phyloP scores from a whole-genome alignment of 805 yeast species.

The Candida krabiensis region DNA sequence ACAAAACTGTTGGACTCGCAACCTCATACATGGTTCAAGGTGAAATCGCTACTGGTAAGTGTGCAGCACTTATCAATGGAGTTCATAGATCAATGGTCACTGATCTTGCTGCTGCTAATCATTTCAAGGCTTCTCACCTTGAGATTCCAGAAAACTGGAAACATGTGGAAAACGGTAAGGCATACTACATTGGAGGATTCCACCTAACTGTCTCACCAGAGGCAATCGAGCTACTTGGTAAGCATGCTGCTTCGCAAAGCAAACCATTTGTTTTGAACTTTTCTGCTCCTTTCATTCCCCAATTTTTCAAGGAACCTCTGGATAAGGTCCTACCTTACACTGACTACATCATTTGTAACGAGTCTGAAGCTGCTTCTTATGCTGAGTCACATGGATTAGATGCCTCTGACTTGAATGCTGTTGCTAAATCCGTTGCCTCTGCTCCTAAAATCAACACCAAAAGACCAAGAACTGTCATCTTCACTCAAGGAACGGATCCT shows the following conservation, averaged over 20 bases:
- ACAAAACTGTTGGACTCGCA: conserved; percentile 81
- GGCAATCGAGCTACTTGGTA: conserved; percentile 85
- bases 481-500: conserved; percentile 95
- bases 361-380: conserved; percentile 93
- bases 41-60: conserved; percentile 86
- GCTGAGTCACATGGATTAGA: conserved; percentile 79
- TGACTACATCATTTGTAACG: conserved; percentile 92
- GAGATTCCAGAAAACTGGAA: conserved; percentile 89
- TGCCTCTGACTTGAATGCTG: conserved; percentile 62
- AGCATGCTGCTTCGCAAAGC: conserved; percentile 63
- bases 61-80: conserved; percentile 90
- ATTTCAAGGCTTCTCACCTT: conserved; percentile 86
- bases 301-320: conserved; percentile 90
- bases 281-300: conserved; percentile 96
- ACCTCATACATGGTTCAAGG: conserved; percentile 82
- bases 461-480: conserved; percentile 80
- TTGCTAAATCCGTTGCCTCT: conserved; percentile 81
- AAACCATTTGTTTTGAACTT: conserved; percentile 71
- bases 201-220: conserved; percentile 97
- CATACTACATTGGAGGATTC: conserved; percentile 97
- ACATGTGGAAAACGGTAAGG: conserved; percentile 74
- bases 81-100: conserved; percentile 91
- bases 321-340: conserved; percentile 80
- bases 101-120: conserved; percentile 97
- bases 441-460: conserved; percentile 70